A percentile compares a stretch with the other conserved stretches of the same genome.
Conservation (phyloP, 345 rosid species). For the Moricandia moricandioides region DNA sequence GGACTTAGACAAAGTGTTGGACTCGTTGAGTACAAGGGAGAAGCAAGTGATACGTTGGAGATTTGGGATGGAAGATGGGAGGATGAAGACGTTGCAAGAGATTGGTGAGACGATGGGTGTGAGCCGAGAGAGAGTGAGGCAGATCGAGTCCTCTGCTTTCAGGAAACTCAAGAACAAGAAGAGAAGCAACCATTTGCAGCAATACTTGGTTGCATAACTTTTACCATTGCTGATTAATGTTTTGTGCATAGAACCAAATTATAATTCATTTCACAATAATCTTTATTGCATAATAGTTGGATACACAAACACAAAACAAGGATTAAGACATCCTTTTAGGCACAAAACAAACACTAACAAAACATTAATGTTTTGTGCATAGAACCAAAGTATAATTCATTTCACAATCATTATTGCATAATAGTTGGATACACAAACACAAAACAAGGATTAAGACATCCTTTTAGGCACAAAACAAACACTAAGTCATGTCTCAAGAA, state of each 20-base stretch:
- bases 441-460: conserved; percentile 33
- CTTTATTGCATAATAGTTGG: too few species aligned
- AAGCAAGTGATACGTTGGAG: conserved; percentile 79
- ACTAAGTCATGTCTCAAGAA: conserved; percentile 41
- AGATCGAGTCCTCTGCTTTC: conserved; percentile 76
- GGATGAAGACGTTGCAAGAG: conserved; percentile 90
- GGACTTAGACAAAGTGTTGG: conserved; percentile 77
- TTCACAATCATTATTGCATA: background rate
- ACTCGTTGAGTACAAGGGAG: conserved; percentile 69
- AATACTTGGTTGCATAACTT: conserved; percentile 46
- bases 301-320: conserved; percentile 4
- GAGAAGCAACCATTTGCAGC: conserved; percentile 71
- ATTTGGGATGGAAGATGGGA: conserved; percentile 85
- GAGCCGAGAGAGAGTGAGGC: conserved; percentile 91
- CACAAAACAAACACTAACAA: background rate
- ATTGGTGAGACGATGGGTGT: conserved; percentile 82
- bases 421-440: background rate
- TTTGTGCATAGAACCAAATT: conserved; percentile 31
- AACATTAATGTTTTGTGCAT: conserved; percentile 37
- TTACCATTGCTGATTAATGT: conserved; percentile 12
- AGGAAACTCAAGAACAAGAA: conserved; percentile 82
- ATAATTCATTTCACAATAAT: conserved; percentile 8
- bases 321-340: conserved; percentile 30
- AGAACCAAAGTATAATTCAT: conserved; percentile 21
- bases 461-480: background rate